These are phyloP conservation scores for Incumbomyces delicatus DNA, from an alignment of 2,329 filamentous ascomycete genomes.

Conservation along the genomic window DNA sequence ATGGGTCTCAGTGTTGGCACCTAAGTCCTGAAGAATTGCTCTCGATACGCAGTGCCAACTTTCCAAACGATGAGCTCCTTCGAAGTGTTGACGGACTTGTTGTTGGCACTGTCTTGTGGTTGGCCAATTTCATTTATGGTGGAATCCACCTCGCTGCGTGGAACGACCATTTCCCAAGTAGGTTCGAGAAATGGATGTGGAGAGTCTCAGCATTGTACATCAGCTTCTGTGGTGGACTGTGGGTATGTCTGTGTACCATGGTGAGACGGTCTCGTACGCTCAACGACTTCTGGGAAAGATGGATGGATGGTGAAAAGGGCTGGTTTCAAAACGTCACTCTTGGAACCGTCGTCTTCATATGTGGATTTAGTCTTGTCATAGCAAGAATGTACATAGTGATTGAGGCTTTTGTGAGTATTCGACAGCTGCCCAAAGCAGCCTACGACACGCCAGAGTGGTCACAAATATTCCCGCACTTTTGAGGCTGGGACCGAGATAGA, in stretches of 20 bases:
- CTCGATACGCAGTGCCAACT: neutral
- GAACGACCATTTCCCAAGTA: neutral
- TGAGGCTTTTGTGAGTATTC: constrained; percentile 1
- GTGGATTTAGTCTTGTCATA: constrained; percentile 5
- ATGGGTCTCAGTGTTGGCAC: neutral
- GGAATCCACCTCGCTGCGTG: neutral
- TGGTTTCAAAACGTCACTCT: constrained; percentile 10
- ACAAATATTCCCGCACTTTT: constrained; percentile 7
- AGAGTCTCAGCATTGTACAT: neutral
- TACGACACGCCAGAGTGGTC: constrained; percentile 4
- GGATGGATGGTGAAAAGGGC: constrained; percentile 12
- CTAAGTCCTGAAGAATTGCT: neutral
- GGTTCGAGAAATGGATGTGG: neutral
- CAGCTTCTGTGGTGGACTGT: constrained; percentile 1
- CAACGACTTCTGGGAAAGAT: constrained; percentile 15
- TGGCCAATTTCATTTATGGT: neutral
- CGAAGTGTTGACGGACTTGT: neutral
- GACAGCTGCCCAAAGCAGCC: constrained; percentile 4
- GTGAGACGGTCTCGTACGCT: neutral
- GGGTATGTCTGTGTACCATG: neutral
- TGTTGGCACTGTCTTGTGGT: neutral
- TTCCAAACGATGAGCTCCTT: neutral
- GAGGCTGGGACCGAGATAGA: too few species aligned
- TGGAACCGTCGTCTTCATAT: neutral
- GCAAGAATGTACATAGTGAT: constrained; percentile 5